Evolutionary conservation across 1,139 yeast genomes (phyloP).

Genomic region (Candida dubliniensis): DNA sequence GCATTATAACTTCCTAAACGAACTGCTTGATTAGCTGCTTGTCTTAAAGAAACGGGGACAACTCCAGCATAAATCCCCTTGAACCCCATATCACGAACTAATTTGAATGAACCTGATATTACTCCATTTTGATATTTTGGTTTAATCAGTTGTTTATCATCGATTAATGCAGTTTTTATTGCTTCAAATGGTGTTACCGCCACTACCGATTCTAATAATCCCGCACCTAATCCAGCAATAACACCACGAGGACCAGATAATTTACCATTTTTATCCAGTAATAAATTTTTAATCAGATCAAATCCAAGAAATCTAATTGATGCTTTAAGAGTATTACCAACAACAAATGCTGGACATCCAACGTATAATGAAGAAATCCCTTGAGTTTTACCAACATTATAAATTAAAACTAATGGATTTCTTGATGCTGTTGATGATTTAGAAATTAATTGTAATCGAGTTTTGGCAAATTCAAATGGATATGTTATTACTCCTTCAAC

Average conservation of each 20-base stretch:
- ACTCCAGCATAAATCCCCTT: conserved; percentile 86
- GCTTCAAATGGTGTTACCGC: conserved; percentile 98
- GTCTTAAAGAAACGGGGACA: conserved; percentile 90
- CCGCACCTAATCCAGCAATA: conserved; percentile 95
- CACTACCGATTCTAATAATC: conserved; percentile 82
- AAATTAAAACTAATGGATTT: conserved; percentile 80
- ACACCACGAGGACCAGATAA: conserved; percentile 89
- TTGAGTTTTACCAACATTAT: conserved; percentile 70
- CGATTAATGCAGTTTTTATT: conserved; percentile 91
- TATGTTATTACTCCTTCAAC: conserved; percentile 87
- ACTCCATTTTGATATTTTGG: conserved; percentile 79
- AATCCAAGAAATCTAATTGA: conserved; percentile 91
- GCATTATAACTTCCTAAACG: conserved; percentile 91
- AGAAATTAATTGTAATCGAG: conserved; percentile 82
- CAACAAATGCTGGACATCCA: conserved; percentile 97
- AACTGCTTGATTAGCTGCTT: conserved; percentile 94
- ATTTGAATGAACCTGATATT: conserved; percentile 58
- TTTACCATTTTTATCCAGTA: conserved; percentile 83
- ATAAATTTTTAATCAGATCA: conserved; percentile 74
- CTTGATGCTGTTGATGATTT: conserved; percentile 66
- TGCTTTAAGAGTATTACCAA: conserved; percentile 95
- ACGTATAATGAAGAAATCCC: conserved; percentile 83
- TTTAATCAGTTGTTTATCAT: conserved; percentile 73
- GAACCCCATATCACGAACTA: conserved; percentile 76
- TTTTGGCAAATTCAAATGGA: conserved; percentile 96